Conservation (phyloP, 108 stramenopile genomes). For the Licmophora abbreviata region DNA sequence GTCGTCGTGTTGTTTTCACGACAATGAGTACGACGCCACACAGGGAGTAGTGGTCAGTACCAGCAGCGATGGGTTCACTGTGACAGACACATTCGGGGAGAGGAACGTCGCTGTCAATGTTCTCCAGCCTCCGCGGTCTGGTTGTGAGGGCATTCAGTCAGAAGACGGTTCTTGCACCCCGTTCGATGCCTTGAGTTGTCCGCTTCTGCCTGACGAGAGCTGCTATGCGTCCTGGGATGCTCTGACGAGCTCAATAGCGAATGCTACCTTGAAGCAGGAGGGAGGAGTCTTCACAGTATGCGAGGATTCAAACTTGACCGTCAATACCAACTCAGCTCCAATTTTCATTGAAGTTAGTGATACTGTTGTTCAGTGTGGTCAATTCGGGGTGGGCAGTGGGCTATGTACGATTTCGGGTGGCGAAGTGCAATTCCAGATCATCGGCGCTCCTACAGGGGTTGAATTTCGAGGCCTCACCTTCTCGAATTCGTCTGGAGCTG, state of each 20-base stretch:
- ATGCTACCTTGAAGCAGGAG: background rate
- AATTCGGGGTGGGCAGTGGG: background rate
- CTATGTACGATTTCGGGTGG: slow-evolving; percentile 3
- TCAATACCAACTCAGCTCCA: background rate
- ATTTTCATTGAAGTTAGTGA: slow-evolving; percentile 1
- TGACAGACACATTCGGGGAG: no score
- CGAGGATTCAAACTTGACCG: background rate
- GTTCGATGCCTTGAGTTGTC: background rate
- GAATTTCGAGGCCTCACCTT: slow-evolving; percentile 6
- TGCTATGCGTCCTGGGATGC: slow-evolving; percentile 5
- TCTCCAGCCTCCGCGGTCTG: no score
- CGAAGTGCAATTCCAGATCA: slow-evolving; percentile 1
- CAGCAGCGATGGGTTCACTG: no score
- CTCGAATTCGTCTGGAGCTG: background rate
- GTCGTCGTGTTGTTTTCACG: no score
- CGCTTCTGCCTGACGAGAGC: background rate
- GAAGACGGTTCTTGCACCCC: background rate
- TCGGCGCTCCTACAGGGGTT: background rate
- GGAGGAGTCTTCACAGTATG: slow-evolving; percentile 7
- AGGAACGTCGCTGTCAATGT: no score
- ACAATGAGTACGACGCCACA: no score
- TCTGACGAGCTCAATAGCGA: background rate
- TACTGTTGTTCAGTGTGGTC: background rate
- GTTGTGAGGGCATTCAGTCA: slow-evolving; percentile 1
- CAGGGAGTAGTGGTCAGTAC: no score